Base-by-base conservation (phyloP, 2,329 filamentous ascomycete species). In the Cladosporium sp. region DNA sequence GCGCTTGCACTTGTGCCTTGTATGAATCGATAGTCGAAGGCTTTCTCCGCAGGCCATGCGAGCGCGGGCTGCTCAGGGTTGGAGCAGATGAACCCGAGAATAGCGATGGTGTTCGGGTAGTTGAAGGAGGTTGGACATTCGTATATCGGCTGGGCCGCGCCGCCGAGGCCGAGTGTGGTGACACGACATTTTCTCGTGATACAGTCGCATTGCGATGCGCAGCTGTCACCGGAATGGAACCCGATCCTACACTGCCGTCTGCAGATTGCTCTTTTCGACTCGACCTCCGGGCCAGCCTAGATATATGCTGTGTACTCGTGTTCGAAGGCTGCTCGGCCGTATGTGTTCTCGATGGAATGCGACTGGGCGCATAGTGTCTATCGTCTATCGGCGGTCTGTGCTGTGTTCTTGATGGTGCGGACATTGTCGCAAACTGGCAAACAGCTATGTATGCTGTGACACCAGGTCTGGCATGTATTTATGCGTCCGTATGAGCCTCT, bases 21-120 rank as follows among this genome's bases (percentile, higher is more conserved):
- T 74, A 73, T 61, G 65, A 70, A 50, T 76, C 75, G 62, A 79
- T 74, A 19, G 68, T 75, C 4, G 76, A 78, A 38, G 74, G 73
- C 63, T 79, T 79, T 51, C 75, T 73, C 54, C 75, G 72, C 42
- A 80, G 63, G n/a, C 73, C 68, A 65, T 73, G 74, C 34, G 76
- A 75, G 54, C 72, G 69, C 43, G 77, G 77, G 60, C 76, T 79
- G 52, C 79, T 77, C 42, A 73, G 69, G 4, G 75, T 77, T 22
- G 77, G 80, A 38, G 71, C 72, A 34, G 78, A 79, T 19, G 78
- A 79, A 36, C 76, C 78, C 51, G 78, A 80, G 36, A 76, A 73
- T 19, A 79, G 72, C n/a, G 78, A 80, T 15, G 78, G 78, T 15
- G 78, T 79, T 45, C 37, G 49, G 19, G 37, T 45, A 51, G 30